Evolutionary conservation across 208 protist genomes (phyloP), one percentile per base, ranked within the genome.

Genomic region (Histomonas meleagridis): DNA sequence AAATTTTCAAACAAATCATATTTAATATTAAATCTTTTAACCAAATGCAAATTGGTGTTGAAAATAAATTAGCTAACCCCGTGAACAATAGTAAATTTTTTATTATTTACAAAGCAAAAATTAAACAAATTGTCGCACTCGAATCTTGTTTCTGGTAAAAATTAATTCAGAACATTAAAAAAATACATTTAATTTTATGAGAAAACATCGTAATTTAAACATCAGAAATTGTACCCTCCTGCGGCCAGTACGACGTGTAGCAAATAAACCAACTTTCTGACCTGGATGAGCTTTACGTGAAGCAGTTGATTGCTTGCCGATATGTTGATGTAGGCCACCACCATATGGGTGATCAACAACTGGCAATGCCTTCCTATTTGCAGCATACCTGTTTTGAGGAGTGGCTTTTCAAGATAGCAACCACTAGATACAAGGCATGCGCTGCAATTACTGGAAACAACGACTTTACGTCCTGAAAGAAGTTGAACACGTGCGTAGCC

Each of bases 241-340:
- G 35, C 92, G 95, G 95, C 98, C 98, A 90, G 98, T 99, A 91
- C 98, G 95, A 92, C 98, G 95, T 91, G 98, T 98, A 91, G 98
- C 98, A 93, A 99, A 99, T 90, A 99, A 96, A 96, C 98, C 98
- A 93, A 97, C 94, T 95, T 99, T 99, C 93, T 97, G 96, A 95
- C 98, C 98, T 91, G 98, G 95, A 79, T 97, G 96, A 26, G 94
- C 91, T 57, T 95, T 94, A 65, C 97, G 81, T 26, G 86, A 91
- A 23, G 92, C 60, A 43, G 93, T 95, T 49, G 94, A 93, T 55
- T 94, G 93, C 38, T 98, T 95, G 95, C 98, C 98, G 96, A 99
- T 97, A 95, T 99, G 98, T 97, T 99, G 97, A 96, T 99, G 98
- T 95, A 99, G 99, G 98, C 98, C 98, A 98, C 98, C 98, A 97